These are phyloP conservation scores for Echites panduratus DNA, from an alignment of 257 asterid genomes.

Conservation along the genomic window DNA sequence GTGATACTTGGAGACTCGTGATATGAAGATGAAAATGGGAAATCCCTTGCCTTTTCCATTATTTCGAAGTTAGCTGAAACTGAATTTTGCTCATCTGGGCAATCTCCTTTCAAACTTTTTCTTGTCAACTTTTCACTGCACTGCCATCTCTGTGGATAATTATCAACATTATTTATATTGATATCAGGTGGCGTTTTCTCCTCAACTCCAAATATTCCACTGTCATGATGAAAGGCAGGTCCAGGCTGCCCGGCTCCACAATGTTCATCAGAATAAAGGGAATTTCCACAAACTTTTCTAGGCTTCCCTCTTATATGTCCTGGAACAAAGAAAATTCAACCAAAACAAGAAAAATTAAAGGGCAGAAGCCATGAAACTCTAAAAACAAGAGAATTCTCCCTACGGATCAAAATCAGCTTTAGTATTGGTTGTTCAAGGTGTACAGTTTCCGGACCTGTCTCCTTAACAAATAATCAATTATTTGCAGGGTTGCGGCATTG, in stretches of 20 bases:
- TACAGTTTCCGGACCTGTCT: background rate
- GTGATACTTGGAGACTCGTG: slow-evolving; percentile 20
- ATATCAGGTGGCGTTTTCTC: background rate
- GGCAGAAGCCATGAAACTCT: background rate
- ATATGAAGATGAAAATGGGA: slow-evolving; percentile 16
- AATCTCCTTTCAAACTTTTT: slow-evolving; percentile 18
- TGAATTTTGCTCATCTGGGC: slow-evolving; percentile 22
- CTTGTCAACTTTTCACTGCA: slow-evolving; percentile 14
- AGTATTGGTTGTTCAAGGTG: background rate
- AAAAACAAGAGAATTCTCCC: background rate
- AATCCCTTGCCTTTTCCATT: slow-evolving; percentile 22
- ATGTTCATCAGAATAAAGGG: background rate
- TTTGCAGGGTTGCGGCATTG: background rate
- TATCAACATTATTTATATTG: slow-evolving; percentile 6
- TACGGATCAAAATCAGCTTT: background rate
- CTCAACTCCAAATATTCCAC: background rate
- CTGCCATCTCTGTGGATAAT: background rate
- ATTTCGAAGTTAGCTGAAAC: slow-evolving; percentile 17
- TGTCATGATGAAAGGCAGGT: background rate
- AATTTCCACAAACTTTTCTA: slow-evolving; percentile 9
- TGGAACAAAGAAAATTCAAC: slow-evolving; percentile 6
- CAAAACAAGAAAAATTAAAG: background rate
- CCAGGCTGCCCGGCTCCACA: background rate
- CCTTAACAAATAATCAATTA: background rate
- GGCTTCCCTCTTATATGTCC: slow-evolving; percentile 8